Evolutionary conservation across 306 rosid genomes (phyloP), one percentile per base, ranked within the genome.

Genomic region (Trichosanthes truncata): DNA sequence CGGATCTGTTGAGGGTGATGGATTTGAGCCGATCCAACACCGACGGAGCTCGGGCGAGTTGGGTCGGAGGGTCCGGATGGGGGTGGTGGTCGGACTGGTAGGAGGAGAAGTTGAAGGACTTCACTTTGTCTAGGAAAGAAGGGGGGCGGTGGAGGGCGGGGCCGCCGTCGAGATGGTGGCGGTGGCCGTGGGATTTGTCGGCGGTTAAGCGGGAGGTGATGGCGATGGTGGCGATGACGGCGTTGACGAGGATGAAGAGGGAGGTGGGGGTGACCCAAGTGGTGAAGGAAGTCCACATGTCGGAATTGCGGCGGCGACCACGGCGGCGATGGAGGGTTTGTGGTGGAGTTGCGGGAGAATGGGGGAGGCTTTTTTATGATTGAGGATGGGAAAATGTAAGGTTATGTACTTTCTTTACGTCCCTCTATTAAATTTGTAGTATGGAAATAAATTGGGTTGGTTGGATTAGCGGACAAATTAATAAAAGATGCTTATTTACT

Each of bases 241-340:
- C 86, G 97, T 95, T 95, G 71, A 93, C 21, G 68, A 93, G 3
- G 84, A 95, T 29, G 90, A 93, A 95, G 18, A 95, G 89, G 29
- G 84, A 80, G 55, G 88, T 76, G 14, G 96, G 91, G 3, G 91
- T 93, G 76, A 89, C 1, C 97, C 92, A 95, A 59, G 52, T 79
- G 2, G 86, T 75, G 26, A 84, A 15, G 53, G 61, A 49, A 77
- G 71, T 62, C 79, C 55, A 84, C 48, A 85, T 18, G 20, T 0
- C 31, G 61, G 20, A 1, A 21, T 3, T 1, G 67, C 4, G 51
- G 9, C 4, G 48, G 72, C 6, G 9, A 7, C 15, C 1, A 1
- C 35, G 8, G 41, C 20, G 38, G 68, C 38, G 68, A 2, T 26
- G 17, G 72, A 33, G 72, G 20, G 23, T 20, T 33, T 31, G 1